Evolutionary conservation across 169 alveolate genomes (phyloP), one percentile per base, ranked within the genome.

Genomic region (Plasmodium gonderi): DNA sequence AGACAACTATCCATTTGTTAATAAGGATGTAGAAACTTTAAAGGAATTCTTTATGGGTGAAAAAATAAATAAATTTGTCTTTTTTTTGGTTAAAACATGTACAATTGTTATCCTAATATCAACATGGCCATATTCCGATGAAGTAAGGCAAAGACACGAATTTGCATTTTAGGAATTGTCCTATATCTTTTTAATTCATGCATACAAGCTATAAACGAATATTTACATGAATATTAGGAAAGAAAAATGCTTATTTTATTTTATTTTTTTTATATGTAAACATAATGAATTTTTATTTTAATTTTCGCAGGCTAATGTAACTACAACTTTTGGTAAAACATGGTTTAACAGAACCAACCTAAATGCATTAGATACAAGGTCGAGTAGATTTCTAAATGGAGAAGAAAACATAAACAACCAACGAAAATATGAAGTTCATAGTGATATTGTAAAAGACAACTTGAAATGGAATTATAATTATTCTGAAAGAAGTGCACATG

Each of bases 291-390:
- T 29, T 3, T 74, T 36, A 12, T 45, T 40, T n/a, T 23, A 36
- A 38, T 38, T 74, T 74, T 29, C 26, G 26, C 26, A 74, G 80
- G 14, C 65, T 23, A 23, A 54, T 54, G 26, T 31, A 17, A 12
- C 69, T 45, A 38, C 80, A 17, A 74, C 47, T 42, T 29, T 7
- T 40, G 4, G 60, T 74, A 45, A 74, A 74, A 17, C 80, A 74
- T 74, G 80, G 65, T n/a, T 14, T 74, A 74, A 40, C 38, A 38
- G 47, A 74, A 20, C 65, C 26, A 74, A 45, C 0, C 9, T 40
- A 74, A 74, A 74, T 74, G 80, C 5, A 74, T 14, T 74, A 40
- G 47, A 45, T 38, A 42, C 23, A 8, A 74, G 80, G 54, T 74
- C 17, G 42, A 38, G 54, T 8, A 74, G 80, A 74, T 2, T 33